Base-by-base conservation (phyloP, 2,329 filamentous ascomycete species). In the Penicillium sp. region DNA sequence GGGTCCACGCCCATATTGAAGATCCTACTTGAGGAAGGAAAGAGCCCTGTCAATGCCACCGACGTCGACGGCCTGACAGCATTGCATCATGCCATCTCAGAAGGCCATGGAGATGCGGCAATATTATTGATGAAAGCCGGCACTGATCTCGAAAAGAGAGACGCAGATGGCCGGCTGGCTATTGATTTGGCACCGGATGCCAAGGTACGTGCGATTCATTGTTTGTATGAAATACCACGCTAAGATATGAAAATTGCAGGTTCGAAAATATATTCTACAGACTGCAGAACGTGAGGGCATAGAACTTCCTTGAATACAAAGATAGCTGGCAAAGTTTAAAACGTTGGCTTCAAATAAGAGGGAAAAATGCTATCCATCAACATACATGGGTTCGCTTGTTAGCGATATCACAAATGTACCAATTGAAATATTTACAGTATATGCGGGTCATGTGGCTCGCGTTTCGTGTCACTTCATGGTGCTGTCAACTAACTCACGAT, bases 1-100 rank as follows among this genome's bases (percentile, higher is more conserved):
- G 95, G 95, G 6, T 93, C 88, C 3, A 83, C 88, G n/a, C 91
- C 93, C 5, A 91, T 99, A 77, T 80, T 96, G 48, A 88, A 86
- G 64, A 75, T 96, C 38, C 77, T 99, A 14, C 76, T 97, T 16
- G 84, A 89, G 65, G 83, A 89, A 64, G 81, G 79, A 62, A 82
- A 80, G 61, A 96, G 90, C 62, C 92, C 93, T 0, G 69, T 97
- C 23, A 90, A 96, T 71, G 86, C 91, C 2, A 86, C 88, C 2
- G 94, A 99, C 75, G 78, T 79, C 35, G 85, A 91, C 63, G 93
- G 93, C 1, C 86, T 89, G 70, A 97, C 94, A 23, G 88, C 94
- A 3, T 78, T 99, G 65, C 94, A 99, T 74, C 94, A 99, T 69
- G 77, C 77, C 7, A 73, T 80, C 51, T 74, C 76, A 0, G 78